Evolutionary conservation across 2,329 filamentous ascomycete genomes (phyloP), one percentile per base, ranked within the genome.

Genomic region (Aspergillus sp.): DNA sequence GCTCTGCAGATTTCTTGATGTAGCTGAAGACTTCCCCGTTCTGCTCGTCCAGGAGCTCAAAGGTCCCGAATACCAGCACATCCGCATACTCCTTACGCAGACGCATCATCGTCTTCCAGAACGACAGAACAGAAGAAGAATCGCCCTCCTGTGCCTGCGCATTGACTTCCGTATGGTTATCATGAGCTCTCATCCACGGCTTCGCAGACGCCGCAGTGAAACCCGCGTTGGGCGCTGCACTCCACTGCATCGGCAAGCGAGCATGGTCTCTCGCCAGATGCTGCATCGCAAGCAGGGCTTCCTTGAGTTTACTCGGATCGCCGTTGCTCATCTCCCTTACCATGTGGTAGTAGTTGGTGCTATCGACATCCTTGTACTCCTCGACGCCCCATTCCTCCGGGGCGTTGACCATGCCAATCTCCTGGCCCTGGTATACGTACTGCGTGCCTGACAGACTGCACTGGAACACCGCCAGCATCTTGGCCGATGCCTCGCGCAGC

Each of bases 211-310:
- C 70, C 2, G 74, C 74, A 0, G 86, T 85, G 74, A 91, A 91
- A 9, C 89, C 89, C 0, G 79, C 87, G 56, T 90, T 81, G 0
- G 74, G 65, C 3, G 72, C 75, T n/a, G 72, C 67, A 62, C 84
- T 80, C 88, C 89, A 91, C 67, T 90, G 87, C 74, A 91, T 86
- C 0, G 88, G 88, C 1, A 86, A 84, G 34, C 89, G 80, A 5
- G 85, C 84, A 69, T 92, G 89, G 71, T 92, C 89, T 17, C 89
- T 68, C 0, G 72, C 86, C 30, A 89, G 80, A 57, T 81, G 77
- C 61, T 85, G 81, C 51, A 89, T 74, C 39, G 83, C 77, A 8
- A 76, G 70, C 5, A 48, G 20, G 5, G 45, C 45, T 20, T n/a
- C 36, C 11, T 48, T 32, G 32, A 48, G 13, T 12, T 48, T n/a